These are phyloP conservation scores for Buxus sempervirens DNA, from an alignment of 164 flowering plant species.

Conservation along the genomic window DNA sequence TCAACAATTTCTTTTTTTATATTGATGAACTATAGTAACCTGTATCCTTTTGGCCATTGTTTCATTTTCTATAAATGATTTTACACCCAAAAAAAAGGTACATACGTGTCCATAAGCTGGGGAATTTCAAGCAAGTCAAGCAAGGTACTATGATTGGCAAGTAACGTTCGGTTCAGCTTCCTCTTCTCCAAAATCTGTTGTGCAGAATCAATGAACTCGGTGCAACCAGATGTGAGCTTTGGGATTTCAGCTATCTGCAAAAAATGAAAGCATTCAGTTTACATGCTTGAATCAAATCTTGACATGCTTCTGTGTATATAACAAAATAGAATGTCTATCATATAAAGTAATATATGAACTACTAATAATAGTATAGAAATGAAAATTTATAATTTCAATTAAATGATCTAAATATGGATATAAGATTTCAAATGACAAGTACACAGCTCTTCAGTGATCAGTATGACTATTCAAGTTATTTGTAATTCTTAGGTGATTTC, in stretches of 20 bases:
- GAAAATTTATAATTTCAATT: neutral
- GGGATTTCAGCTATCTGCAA: conserved; percentile 87
- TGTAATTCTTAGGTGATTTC: neutral
- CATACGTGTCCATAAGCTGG: conserved; percentile 99
- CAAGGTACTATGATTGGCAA: conserved; percentile 89
- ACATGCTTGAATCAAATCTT: neutral
- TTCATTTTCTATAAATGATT: neutral
- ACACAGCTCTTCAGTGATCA: neutral
- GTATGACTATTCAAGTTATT: too few relatives aligned
- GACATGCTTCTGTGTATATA: neutral
- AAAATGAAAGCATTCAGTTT: conserved; percentile 7
- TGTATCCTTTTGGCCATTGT: neutral
- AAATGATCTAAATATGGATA: neutral
- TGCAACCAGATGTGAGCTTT: conserved; percentile 87
- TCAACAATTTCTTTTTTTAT: too few relatives aligned
- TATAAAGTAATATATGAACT: neutral
- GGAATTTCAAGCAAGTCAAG: conserved; percentile 99
- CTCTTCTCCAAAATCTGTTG: conserved; percentile 90
- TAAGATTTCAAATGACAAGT: neutral
- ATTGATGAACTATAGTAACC: neutral
- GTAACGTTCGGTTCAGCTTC: conserved; percentile 80
- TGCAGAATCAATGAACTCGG: conserved; percentile 88
- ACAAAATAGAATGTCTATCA: neutral
- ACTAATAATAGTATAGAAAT: neutral
- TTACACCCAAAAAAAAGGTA: conserved; percentile 22